phyloP scores from a whole-genome alignment of 2,329 filamentous ascomycete genomes.

The Fusarium sp. region DNA sequence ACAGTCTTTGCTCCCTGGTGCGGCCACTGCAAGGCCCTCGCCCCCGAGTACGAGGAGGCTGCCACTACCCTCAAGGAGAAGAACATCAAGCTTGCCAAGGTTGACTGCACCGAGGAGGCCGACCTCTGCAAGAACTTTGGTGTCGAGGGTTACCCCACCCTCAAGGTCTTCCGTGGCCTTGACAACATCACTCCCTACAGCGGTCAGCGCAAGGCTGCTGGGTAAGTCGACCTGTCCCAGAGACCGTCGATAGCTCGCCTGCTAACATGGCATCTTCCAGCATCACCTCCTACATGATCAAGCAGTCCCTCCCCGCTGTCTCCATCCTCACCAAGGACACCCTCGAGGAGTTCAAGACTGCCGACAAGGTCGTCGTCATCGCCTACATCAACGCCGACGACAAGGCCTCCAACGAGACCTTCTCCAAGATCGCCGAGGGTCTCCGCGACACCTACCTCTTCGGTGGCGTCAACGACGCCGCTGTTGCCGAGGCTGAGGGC shows the following conservation, averaged over 20 bases:
- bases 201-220: constrained; percentile 88
- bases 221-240: constrained; percentile 59
- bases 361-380: constrained; percentile 95
- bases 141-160: constrained; percentile 97
- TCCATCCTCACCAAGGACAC: constrained; percentile 84
- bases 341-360: constrained; percentile 95
- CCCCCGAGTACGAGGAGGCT: constrained; percentile 89
- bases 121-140: constrained; percentile 91
- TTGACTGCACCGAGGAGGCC: constrained; percentile 95
- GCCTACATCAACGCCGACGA: constrained; percentile 85
- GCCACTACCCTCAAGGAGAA: constrained; percentile 88
- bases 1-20: constrained; percentile 96
- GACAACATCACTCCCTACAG: constrained; percentile 86
- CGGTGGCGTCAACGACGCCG: constrained; percentile 85
- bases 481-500: constrained; percentile 88
- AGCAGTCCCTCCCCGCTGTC: constrained; percentile 95
- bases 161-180: constrained; percentile 96
- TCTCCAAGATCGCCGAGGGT: constrained; percentile 76
- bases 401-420: constrained; percentile 89
- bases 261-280: constrained; percentile 50
- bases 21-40: constrained; percentile 98
- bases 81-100: constrained; percentile 85
- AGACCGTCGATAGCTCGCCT: background rate
- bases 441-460: constrained; percentile 94
- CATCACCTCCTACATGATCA: constrained; percentile 92